Evolutionary conservation across 1,139 yeast species (phyloP).

Genomic region (Yamadazyma membranifaciens): DNA sequence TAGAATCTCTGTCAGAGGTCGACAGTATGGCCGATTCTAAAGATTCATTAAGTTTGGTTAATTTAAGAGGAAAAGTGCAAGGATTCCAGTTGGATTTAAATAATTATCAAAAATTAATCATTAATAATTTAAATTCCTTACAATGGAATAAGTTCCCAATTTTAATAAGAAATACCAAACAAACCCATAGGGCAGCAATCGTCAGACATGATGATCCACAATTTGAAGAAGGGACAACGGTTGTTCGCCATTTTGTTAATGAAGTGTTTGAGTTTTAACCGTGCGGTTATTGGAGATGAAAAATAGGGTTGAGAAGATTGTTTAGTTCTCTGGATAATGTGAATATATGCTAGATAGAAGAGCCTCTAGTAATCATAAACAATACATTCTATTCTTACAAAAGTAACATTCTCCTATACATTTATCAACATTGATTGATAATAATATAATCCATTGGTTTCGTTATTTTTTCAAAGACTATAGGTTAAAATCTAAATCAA

Average conservation of each 20-base stretch:
- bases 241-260: slow-evolving; percentile 63
- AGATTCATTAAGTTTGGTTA: slow-evolving; percentile 11
- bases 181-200: slow-evolving; percentile 81
- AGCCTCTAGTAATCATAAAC: too few species aligned
- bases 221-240: slow-evolving; percentile 66
- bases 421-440: background rate
- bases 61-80: slow-evolving; percentile 17
- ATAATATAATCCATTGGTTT: background rate
- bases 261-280: slow-evolving; percentile 22
- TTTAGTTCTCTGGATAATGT: background rate
- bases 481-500: slow-evolving; percentile 43
- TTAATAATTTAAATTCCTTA: slow-evolving; percentile 54
- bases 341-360: too few species aligned
- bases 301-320: background rate
- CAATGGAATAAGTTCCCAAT: slow-evolving; percentile 73
- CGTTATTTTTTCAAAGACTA: too few species aligned
- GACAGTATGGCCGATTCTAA: background rate
- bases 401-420: background rate
- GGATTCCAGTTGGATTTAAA: slow-evolving; percentile 40
- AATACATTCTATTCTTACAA: slow-evolving; percentile 2
- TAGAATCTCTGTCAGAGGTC: too few species aligned
- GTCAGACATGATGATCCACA: slow-evolving; percentile 54
- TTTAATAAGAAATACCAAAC: slow-evolving; percentile 60
- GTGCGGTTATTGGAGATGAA: background rate
- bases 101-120: slow-evolving; percentile 48